These are phyloP conservation scores for Trichoderma sp. DNA, from an alignment of 2,329 filamentous ascomycete species.

Conservation along the genomic window DNA sequence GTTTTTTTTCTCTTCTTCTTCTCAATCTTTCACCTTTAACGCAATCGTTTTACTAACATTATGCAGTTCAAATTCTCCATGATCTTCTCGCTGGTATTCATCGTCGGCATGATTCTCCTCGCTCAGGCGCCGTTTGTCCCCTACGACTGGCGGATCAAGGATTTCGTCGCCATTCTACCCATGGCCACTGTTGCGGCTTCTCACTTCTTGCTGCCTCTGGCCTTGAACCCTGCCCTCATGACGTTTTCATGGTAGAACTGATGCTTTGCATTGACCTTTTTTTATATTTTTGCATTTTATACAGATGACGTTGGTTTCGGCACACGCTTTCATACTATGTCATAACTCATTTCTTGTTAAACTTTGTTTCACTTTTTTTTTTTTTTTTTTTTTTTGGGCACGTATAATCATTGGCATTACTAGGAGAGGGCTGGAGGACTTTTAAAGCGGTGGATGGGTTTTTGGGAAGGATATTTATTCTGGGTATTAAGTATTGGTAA, in stretches of 20 bases:
- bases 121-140: slow-evolving; percentile 66
- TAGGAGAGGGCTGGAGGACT: background rate
- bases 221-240: slow-evolving; percentile 77
- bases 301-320: background rate
- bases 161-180: slow-evolving; percentile 75
- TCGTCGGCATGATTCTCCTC: slow-evolving; percentile 64
- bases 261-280: background rate
- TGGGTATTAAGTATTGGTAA: background rate
- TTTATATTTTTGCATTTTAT: background rate
- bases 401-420: background rate
- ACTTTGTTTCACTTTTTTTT: background rate
- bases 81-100: slow-evolving; percentile 59
- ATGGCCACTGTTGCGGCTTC: slow-evolving; percentile 70
- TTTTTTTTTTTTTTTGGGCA: too few species aligned
- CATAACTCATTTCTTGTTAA: background rate
- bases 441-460: background rate
- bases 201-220: slow-evolving; percentile 71
- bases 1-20: slow-evolving; percentile 49
- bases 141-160: slow-evolving; percentile 64
- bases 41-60: slow-evolving; percentile 28
- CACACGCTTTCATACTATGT: background rate
- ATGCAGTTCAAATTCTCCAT: slow-evolving; percentile 71
- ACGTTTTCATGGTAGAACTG: slow-evolving; percentile 69
- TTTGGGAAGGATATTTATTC: background rate
- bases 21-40: slow-evolving; percentile 35